phyloP scores from a whole-genome alignment of 495 filamentous ascomycete species.

The Lophiostoma macrostomum region DNA sequence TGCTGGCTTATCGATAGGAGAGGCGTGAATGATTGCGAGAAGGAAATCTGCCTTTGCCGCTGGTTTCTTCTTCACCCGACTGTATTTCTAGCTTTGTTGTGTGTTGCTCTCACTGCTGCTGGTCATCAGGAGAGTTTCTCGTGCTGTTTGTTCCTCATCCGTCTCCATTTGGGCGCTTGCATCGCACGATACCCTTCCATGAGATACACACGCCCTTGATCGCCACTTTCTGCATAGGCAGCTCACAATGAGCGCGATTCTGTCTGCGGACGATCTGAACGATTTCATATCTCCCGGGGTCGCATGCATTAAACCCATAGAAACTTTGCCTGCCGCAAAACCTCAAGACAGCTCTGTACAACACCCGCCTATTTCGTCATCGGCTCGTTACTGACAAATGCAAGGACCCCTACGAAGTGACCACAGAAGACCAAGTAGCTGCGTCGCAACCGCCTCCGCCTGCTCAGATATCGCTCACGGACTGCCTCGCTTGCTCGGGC shows the following conservation, averaged over 20 bases:
- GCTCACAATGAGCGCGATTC: constrained; percentile 79
- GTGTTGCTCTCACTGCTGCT: not conserved
- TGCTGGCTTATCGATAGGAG: constrained; percentile 22
- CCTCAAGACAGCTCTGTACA: constrained; percentile 33
- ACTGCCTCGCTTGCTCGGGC: constrained; percentile 95
- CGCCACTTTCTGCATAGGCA: not conserved
- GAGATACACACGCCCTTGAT: not conserved
- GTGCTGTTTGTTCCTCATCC: not conserved
- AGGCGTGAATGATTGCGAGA: constrained; percentile 10
- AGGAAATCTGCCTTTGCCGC: not conserved
- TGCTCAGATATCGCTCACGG: constrained; percentile 91
- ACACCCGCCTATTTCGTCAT: constrained; percentile 14
- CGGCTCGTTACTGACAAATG: constrained; percentile 20
- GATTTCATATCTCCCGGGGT: constrained; percentile 98
- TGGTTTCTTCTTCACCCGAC: not conserved
- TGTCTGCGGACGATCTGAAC: constrained; percentile 94
- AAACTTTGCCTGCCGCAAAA: constrained; percentile 68
- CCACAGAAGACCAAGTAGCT: constrained; percentile 76
- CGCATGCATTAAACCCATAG: constrained; percentile 96
- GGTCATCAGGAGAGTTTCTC: no score
- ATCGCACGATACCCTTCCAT: no score
- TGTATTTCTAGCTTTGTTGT: not conserved
- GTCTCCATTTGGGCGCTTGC: no score
- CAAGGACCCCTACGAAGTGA: constrained; percentile 78
- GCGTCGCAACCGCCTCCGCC: constrained; percentile 57